Evolutionary conservation across 768 basidiomycete genomes (phyloP).

Genomic region (Suillus subaureus): DNA sequence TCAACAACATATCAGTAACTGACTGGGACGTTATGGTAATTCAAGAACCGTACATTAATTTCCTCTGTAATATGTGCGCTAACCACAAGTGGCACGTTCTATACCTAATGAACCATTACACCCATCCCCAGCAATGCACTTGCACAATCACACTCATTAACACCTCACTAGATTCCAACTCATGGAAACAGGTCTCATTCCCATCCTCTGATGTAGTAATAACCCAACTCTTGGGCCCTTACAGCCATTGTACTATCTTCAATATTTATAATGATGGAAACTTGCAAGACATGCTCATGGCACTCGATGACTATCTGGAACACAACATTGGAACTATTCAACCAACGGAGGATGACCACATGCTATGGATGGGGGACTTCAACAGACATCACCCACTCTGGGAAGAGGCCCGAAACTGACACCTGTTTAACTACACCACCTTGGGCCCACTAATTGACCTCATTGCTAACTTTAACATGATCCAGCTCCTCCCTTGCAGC

Average conservation of each 20-base stretch:
- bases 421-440: too few species aligned
- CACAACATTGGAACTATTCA: too few species aligned
- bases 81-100: neutral
- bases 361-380: too few species aligned
- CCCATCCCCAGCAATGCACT: neutral
- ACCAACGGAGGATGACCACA: too few species aligned
- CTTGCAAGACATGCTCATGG: too few species aligned
- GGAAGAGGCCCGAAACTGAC: neutral
- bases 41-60: neutral
- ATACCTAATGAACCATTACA: rapidly evolving
- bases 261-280: too few species aligned
- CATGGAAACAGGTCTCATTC: neutral
- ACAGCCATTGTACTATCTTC: too few species aligned
- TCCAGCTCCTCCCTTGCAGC: neutral
- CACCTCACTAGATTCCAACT: neutral
- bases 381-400: too few species aligned
- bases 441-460: slow-evolving; percentile 6
- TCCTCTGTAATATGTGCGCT: neutral
- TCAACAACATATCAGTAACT: neutral
- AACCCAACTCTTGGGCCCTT: neutral
- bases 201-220: neutral
- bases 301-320: too few species aligned
- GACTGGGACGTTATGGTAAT: neutral
- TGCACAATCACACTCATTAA: neutral
- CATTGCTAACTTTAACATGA: slow-evolving; percentile 10